These are phyloP conservation scores for Beauveria varroae DNA, from an alignment of 2,329 filamentous ascomycete genomes.

Conservation along the genomic window DNA sequence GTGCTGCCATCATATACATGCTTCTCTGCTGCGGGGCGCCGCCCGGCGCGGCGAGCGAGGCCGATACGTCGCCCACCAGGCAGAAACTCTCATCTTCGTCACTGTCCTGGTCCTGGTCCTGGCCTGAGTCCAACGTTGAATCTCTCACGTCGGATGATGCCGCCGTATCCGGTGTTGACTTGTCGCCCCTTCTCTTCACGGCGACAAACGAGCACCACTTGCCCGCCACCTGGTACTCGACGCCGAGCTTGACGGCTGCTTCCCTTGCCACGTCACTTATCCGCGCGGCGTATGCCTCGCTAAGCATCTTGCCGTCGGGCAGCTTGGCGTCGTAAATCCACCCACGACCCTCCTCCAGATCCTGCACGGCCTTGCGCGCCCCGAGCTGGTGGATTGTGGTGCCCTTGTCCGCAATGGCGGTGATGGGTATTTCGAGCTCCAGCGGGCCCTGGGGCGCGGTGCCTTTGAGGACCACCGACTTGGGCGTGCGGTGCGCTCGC, in stretches of 20 bases:
- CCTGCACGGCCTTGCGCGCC: conserved; percentile 57
- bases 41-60: background rate
- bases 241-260: conserved; percentile 59
- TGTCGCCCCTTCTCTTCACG: conserved; percentile 23
- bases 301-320: conserved; percentile 33
- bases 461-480: conserved; percentile 50
- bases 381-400: conserved; percentile 63
- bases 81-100: background rate
- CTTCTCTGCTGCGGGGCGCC: background rate
- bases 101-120: background rate
- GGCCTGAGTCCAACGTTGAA: background rate
- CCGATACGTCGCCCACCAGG: background rate
- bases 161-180: background rate
- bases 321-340: conserved; percentile 52
- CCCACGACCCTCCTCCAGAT: conserved; percentile 63
- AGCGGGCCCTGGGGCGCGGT: conserved; percentile 51
- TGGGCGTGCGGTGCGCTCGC: conserved; percentile 31
- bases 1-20: background rate
- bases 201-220: conserved; percentile 71
- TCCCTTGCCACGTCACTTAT: conserved; percentile 55
- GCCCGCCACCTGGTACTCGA: conserved; percentile 57
- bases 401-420: conserved; percentile 34
- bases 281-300: conserved; percentile 37
- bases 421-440: conserved; percentile 56
- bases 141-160: background rate